These are phyloP conservation scores for Cyclaneusma minus DNA, from an alignment of 2,329 filamentous ascomycete species.

Conservation along the genomic window DNA sequence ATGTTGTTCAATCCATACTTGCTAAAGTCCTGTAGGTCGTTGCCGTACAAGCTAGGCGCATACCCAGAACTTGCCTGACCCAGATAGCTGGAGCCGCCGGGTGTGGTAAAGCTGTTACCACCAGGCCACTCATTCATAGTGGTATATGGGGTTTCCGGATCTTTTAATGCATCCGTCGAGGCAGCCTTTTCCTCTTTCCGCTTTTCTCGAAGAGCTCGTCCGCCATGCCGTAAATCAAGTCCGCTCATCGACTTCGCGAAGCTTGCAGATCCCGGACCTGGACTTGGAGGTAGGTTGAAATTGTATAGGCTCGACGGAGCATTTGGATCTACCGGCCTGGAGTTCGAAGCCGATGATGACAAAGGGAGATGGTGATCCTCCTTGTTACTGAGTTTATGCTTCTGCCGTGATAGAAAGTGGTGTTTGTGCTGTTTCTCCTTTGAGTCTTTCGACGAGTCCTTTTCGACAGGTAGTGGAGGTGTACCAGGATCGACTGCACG, in stretches of 20 bases:
- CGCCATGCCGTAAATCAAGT: constrained; percentile 63
- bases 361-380: constrained; percentile 59
- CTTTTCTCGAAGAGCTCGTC: constrained; percentile 64
- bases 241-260: constrained; percentile 77
- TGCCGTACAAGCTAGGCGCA: constrained; percentile 25
- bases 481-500: constrained; percentile 40
- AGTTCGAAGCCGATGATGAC: constrained; percentile 64
- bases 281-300: constrained; percentile 60
- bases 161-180: constrained; percentile 12
- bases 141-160: constrained; percentile 17
- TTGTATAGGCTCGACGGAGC: constrained; percentile 66
- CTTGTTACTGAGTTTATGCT: constrained; percentile 59
- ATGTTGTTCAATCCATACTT: constrained; percentile 56
- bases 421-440: constrained; percentile 67
- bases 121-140: constrained; percentile 30
- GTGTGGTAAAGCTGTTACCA: constrained; percentile 33
- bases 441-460: too few species aligned
- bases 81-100: constrained; percentile 23
- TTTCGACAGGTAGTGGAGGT: constrained; percentile 6
- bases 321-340: constrained; percentile 57
- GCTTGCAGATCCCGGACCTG: constrained; percentile 43
- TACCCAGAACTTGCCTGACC: constrained; percentile 11
- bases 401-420: constrained; percentile 65
- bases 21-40: constrained; percentile 35
- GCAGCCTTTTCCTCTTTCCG: constrained; percentile 53